A percentile compares a stretch with the other conserved stretches of the same genome.
phyloP scores from a whole-genome alignment of 495 filamentous ascomycete species.

The Penicillium alfredii region DNA sequence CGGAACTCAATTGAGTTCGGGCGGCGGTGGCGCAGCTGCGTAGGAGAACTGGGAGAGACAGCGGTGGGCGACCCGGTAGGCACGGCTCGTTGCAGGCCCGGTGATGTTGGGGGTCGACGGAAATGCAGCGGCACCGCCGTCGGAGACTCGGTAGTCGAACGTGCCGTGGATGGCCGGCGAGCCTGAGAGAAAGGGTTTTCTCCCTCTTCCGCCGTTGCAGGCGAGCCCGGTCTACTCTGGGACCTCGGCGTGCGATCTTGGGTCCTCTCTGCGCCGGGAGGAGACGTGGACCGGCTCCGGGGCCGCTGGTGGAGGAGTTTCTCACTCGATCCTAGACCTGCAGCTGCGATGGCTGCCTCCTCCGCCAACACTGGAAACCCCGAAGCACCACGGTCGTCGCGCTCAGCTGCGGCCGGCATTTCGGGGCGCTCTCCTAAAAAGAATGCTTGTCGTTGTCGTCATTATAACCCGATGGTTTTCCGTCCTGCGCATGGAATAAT shows the following conservation, averaged over 20 bases:
- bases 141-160: slow-evolving; percentile 34
- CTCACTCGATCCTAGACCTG: slow-evolving; percentile 17
- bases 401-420: slow-evolving; percentile 34
- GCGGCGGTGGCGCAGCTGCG: slow-evolving; percentile 32
- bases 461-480: slow-evolving; percentile 25
- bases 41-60: slow-evolving; percentile 27
- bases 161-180: slow-evolving; percentile 30
- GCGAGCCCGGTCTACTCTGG: slow-evolving; percentile 35
- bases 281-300: slow-evolving; percentile 35
- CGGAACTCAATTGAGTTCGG: slow-evolving; percentile 44
- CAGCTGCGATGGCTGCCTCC: slow-evolving; percentile 11
- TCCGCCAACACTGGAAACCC: slow-evolving; percentile 24
- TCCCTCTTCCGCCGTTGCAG: slow-evolving; percentile 15
- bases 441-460: slow-evolving; percentile 31
- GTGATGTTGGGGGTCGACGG: slow-evolving; percentile 41
- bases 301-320: slow-evolving; percentile 23
- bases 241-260: slow-evolving; percentile 31
- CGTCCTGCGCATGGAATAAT: slow-evolving; percentile 37
- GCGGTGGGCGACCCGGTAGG: slow-evolving; percentile 25
- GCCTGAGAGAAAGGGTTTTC: slow-evolving; percentile 11
- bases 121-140: slow-evolving; percentile 48
- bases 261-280: slow-evolving; percentile 26
- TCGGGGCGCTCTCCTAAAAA: slow-evolving; percentile 49
- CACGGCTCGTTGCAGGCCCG: slow-evolving; percentile 28
- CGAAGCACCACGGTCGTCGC: slow-evolving; percentile 34